Conservation (phyloP, 2,329 filamentous ascomycete species). For the Trichophyton verrucosum region DNA sequence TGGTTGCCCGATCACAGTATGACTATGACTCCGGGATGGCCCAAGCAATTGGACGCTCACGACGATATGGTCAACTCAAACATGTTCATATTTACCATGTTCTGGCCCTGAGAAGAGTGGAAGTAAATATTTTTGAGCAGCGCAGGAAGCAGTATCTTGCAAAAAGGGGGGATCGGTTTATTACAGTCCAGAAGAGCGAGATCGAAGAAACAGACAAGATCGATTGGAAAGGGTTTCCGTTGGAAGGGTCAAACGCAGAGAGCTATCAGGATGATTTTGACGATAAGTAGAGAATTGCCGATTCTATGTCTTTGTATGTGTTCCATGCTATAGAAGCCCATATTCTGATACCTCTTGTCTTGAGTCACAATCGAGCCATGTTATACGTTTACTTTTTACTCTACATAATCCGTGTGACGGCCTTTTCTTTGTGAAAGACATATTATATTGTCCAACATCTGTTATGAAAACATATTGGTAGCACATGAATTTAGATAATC, state of each 20-base stretch:
- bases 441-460: too few relatives aligned
- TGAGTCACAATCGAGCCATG: background rate
- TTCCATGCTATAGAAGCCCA: background rate
- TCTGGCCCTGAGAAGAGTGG: slow-evolving; percentile 32
- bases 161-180: slow-evolving; percentile 16
- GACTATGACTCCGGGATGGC: slow-evolving; percentile 47
- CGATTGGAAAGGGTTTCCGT: slow-evolving; percentile 20
- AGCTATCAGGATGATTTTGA: slow-evolving; percentile 13
- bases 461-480: background rate
- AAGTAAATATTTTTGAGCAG: slow-evolving; percentile 34
- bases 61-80: slow-evolving; percentile 46
- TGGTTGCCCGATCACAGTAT: slow-evolving; percentile 39
- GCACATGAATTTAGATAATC: background rate
- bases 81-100: slow-evolving; percentile 47
- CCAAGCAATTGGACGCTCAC: slow-evolving; percentile 50
- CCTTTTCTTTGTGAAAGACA: background rate
- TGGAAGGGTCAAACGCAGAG: slow-evolving; percentile 18
- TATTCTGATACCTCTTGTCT: background rate
- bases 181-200: slow-evolving; percentile 16
- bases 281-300: background rate
- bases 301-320: background rate
- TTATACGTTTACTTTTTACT: background rate
- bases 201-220: slow-evolving; percentile 14
- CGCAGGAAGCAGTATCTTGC: slow-evolving; percentile 22
- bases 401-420: background rate